phyloP scores from a whole-genome alignment of 2,329 filamentous ascomycete genomes.

The Colletotrichum endophyticum region DNA sequence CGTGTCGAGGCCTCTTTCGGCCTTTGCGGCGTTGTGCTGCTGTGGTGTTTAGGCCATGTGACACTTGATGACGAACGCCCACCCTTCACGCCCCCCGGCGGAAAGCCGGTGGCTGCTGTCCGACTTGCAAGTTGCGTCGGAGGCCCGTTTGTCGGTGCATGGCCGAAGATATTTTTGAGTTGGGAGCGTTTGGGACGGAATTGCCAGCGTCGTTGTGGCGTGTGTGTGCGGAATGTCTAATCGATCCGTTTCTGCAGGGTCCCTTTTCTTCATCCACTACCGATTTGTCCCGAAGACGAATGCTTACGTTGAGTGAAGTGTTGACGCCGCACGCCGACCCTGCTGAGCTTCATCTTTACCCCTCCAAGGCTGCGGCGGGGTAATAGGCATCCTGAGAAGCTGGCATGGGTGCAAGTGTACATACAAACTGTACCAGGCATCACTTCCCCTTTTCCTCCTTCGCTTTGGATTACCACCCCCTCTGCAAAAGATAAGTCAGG shows the following conservation, averaged over 20 bases:
- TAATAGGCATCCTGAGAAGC: background rate
- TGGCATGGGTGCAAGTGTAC: background rate
- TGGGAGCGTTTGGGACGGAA: background rate
- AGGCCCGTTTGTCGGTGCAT: background rate
- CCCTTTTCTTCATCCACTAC: background rate
- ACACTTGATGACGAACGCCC: background rate
- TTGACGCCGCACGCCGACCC: background rate
- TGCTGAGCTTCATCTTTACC: background rate
- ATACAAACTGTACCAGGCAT: background rate
- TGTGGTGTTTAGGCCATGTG: background rate
- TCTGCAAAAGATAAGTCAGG: background rate
- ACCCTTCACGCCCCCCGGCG: background rate
- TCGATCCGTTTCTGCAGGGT: background rate
- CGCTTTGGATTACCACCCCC: background rate
- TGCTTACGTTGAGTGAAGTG: background rate
- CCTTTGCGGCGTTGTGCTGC: background rate
- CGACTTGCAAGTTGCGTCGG: background rate
- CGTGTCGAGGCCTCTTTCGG: background rate
- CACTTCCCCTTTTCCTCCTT: background rate
- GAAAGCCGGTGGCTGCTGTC: background rate
- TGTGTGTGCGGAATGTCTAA: background rate
- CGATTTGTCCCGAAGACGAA: background rate
- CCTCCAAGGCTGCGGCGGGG: background rate
- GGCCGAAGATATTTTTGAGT: background rate
- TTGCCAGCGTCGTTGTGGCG: background rate